Base-by-base conservation (phyloP, 192 early-diverging fungal species). In the Backusella macrospora region DNA sequence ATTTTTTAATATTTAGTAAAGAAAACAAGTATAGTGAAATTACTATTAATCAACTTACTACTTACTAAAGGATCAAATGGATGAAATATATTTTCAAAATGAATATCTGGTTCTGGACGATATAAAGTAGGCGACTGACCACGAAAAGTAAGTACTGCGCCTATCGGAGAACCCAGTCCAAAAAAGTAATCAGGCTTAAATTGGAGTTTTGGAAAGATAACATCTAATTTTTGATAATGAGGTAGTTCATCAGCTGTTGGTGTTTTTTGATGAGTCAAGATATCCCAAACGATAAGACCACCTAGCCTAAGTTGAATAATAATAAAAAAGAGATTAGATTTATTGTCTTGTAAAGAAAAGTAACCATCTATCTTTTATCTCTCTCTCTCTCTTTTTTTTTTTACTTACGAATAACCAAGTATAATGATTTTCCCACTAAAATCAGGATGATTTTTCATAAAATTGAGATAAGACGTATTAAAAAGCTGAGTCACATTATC, bases 31-130 rank as follows among this genome's bases (percentile, higher is more conserved):
- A 7, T 26, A 21, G 0, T 18, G 40, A 12, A 43, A n/a, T 34
- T 34, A 34, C 29, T 34, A 34, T 34, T 34, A 34, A 1, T 34
- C 29, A 37, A 18, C n/a, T 13, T 4, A 26, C 2, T 21, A 65
- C 29, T 67, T 74, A 79, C 78, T 14, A 93, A 80, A 9, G 92
- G 92, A 64, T 93, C 92, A 68, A 90, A 92, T 0, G 90, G 90
- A 59, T 93, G 92, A 68, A 91, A 93, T 52, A 93, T 85, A 70
- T 93, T 93, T 82, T 91, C 88, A 74, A 85, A 89, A 15, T 84
- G 79, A 48, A 88, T 86, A 37, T 79, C 71, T 34, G 78, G 79
- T 44, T 81, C 80, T 13, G 89, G 89, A 42, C 85, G 74, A 63
- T 87, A 91, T 3, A 82, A 73, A 16, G 52, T 65, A 45, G 89